These are phyloP conservation scores for Stramenopiles sp. DNA, from an alignment of 352 stramenopile species.

Conservation along the genomic window DNA sequence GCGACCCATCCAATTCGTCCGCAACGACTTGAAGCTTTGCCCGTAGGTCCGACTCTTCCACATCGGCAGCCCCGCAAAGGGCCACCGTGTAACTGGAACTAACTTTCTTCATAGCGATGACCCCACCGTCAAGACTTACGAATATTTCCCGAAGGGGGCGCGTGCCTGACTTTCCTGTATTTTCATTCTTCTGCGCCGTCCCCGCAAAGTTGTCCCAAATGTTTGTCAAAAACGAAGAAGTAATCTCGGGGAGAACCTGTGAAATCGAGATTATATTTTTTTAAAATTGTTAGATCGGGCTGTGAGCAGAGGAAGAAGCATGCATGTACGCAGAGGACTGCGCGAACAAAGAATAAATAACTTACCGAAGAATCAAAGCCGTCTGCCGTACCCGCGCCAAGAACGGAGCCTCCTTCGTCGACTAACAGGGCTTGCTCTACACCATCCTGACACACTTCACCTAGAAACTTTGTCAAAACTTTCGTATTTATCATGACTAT, in stretches of 20 bases:
- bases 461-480: neutral
- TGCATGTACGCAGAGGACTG: too few species aligned
- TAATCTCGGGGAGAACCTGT: neutral
- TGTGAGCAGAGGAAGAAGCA: neutral
- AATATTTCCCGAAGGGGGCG: neutral
- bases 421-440: neutral
- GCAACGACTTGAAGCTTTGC: too few species aligned
- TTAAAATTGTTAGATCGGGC: neutral
- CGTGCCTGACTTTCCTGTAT: neutral
- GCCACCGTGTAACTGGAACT: neutral
- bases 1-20: too few species aligned
- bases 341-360: too few species aligned
- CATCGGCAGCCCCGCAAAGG: neutral
- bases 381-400: neutral
- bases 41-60: neutral
- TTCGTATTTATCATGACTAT: neutral
- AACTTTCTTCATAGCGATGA: neutral
- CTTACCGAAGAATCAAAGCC: neutral
- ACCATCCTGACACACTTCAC: neutral
- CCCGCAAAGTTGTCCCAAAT: neutral
- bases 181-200: neutral
- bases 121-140: neutral
- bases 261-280: neutral
- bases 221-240: slow-evolving; percentile 1
- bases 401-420: neutral